A percentile compares a stretch with the other conserved stretches of the same genome.
These are phyloP conservation scores for Casuarina equisetifolia DNA, from an alignment of 306 rosid genomes.

Conservation along the genomic window DNA sequence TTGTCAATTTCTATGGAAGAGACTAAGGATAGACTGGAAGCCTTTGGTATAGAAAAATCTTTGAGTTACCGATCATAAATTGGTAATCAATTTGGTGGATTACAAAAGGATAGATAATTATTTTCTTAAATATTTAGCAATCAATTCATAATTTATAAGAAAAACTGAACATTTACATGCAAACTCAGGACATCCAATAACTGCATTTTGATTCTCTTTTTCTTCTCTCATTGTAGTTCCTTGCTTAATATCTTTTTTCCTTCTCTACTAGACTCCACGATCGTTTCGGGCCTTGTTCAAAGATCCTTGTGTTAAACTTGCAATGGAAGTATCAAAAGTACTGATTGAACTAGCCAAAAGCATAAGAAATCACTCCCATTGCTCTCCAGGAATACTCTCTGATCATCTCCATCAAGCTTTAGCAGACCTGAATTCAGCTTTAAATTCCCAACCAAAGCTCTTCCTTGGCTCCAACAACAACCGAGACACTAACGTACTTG, in stretches of 20 bases:
- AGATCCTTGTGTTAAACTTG: conserved; percentile 76
- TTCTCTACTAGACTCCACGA: conserved; percentile 58
- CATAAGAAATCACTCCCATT: conserved; percentile 71
- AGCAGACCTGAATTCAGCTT: conserved; percentile 78
- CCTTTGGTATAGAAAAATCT: too few relatives aligned
- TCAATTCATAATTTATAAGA: too few relatives aligned
- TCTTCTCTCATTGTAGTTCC: background rate
- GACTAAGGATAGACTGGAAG: too few relatives aligned
- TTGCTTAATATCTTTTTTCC: conserved; percentile 1
- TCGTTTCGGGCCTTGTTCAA: conserved; percentile 76
- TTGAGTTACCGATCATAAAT: too few relatives aligned
- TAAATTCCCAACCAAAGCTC: conserved; percentile 90
- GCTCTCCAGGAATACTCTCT: conserved; percentile 88
- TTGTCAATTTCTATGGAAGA: too few relatives aligned
- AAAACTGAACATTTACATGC: too few relatives aligned
- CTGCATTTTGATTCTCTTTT: conserved; percentile 1
- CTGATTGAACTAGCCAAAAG: conserved; percentile 76
- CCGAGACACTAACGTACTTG: conserved; percentile 61
- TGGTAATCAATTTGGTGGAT: too few relatives aligned
- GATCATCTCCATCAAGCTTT: conserved; percentile 93
- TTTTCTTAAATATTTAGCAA: too few relatives aligned
- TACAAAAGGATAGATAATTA: too few relatives aligned
- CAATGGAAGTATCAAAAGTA: conserved; percentile 76
- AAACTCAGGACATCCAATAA: too few relatives aligned
- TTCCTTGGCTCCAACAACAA: conserved; percentile 75